phyloP scores from a whole-genome alignment of 257 asterid species.

The Solanum medicagineum region DNA sequence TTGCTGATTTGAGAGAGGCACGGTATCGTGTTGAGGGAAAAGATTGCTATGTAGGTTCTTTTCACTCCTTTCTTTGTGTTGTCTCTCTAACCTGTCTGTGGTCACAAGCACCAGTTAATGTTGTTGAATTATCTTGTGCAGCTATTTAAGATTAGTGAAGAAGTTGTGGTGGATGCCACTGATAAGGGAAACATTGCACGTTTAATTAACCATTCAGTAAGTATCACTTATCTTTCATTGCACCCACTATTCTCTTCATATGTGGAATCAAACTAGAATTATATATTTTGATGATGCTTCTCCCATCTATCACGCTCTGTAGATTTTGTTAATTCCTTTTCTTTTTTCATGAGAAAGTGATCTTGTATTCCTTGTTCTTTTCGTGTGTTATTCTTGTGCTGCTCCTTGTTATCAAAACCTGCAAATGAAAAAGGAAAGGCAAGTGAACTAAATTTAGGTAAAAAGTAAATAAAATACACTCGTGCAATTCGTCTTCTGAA shows the following conservation, averaged over 20 bases:
- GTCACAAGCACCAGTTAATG: background rate
- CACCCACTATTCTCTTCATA: background rate
- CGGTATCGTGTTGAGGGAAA: conserved; percentile 73
- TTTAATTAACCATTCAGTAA: conserved; percentile 89
- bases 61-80: background rate
- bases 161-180: conserved; percentile 95
- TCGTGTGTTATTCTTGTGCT: background rate
- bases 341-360: background rate
- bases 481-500: background rate
- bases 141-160: conserved; percentile 97
- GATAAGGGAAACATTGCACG: conserved; percentile 97
- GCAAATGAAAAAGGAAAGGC: background rate
- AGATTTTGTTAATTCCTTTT: background rate
- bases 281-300: background rate
- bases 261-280: background rate
- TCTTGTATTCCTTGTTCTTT: background rate
- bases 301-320: background rate
- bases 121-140: conserved; percentile 16
- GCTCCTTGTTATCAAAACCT: background rate
- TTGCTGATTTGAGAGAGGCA: conserved; percentile 94
- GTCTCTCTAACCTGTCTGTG: background rate
- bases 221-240: conserved; percentile 3
- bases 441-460: background rate
- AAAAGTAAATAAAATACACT: background rate
- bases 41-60: conserved; percentile 78